These are phyloP conservation scores for Picochlorum sp. DNA, from an alignment of 139 green algal genomes.

Conservation along the genomic window DNA sequence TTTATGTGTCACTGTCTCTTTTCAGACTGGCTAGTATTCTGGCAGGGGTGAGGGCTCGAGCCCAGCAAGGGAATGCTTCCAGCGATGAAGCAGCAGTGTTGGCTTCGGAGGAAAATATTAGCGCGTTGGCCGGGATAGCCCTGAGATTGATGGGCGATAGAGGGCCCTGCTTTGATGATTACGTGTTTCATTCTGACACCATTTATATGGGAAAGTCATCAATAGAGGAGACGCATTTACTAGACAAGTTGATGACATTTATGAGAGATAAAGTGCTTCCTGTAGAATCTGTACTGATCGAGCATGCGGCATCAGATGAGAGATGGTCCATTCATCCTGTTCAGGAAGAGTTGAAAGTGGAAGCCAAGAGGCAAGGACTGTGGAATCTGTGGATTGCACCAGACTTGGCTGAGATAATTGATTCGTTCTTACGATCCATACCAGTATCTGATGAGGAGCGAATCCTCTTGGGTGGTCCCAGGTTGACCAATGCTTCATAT, in stretches of 20 bases:
- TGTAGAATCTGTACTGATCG: slow-evolving; percentile 32
- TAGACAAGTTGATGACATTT: slow-evolving; percentile 53
- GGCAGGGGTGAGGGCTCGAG: slow-evolving; percentile 71
- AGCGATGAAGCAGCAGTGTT: slow-evolving; percentile 48
- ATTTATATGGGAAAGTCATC: slow-evolving; percentile 21
- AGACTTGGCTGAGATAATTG: slow-evolving; percentile 31
- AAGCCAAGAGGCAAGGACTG: slow-evolving; percentile 60
- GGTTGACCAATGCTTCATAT: slow-evolving; percentile 91
- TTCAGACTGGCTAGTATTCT: slow-evolving; percentile 90
- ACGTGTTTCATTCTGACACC: not conserved
- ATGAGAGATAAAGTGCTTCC: slow-evolving; percentile 72
- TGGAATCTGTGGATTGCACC: slow-evolving; percentile 97
- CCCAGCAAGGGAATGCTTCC: slow-evolving; percentile 77
- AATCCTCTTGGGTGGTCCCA: slow-evolving; percentile 52
- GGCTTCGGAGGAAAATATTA: slow-evolving; percentile 47
- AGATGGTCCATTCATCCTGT: slow-evolving; percentile 70
- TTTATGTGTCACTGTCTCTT: slow-evolving; percentile 85
- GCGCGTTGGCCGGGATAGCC: slow-evolving; percentile 46
- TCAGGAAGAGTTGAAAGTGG: slow-evolving; percentile 76
- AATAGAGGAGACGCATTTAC: slow-evolving; percentile 31
- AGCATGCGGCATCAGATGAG: slow-evolving; percentile 35
- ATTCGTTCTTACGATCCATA: slow-evolving; percentile 10
- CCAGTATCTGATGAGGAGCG: not conserved
- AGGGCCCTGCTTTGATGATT: not conserved
- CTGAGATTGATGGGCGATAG: slow-evolving; percentile 17